phyloP scores from a whole-genome alignment of 2,329 filamentous ascomycete species.

The Aspergillus tubingensis region DNA sequence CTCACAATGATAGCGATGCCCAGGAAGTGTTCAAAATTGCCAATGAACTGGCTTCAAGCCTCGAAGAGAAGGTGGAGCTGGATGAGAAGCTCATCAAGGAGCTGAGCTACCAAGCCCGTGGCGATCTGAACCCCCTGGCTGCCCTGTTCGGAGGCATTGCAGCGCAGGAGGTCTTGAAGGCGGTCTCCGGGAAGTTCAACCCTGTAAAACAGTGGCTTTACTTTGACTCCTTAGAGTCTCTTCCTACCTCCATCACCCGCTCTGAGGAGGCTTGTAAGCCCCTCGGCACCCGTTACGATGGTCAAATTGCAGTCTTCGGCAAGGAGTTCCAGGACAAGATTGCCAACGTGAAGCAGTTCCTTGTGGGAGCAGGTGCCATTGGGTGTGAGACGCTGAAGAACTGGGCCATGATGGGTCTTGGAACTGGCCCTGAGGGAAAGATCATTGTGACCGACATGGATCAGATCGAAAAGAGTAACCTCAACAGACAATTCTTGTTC shows the following conservation, averaged over 20 bases:
- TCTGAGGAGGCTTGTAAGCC: constrained; percentile 89
- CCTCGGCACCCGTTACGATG: constrained; percentile 83
- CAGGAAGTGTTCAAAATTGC: constrained; percentile 73
- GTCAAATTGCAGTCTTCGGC: constrained; percentile 95
- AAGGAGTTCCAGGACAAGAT: constrained; percentile 93
- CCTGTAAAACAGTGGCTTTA: constrained; percentile 97
- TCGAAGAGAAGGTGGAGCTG: constrained; percentile 74
- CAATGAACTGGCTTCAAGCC: constrained; percentile 67
- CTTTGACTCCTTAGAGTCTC: constrained; percentile 95
- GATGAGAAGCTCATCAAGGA: constrained; percentile 92
- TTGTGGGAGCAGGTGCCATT: constrained; percentile 95
- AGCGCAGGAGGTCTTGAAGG: constrained; percentile 94
- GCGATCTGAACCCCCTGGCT: constrained; percentile 88
- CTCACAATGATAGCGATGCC: constrained; percentile 84
- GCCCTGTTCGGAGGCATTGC: constrained; percentile 93
- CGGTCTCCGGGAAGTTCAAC: constrained; percentile 95
- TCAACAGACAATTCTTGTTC: constrained; percentile 97
- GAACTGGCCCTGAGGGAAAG: constrained; percentile 81
- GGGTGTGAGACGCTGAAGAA: constrained; percentile 99
- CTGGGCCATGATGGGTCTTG: constrained; percentile 98
- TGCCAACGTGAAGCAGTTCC: constrained; percentile 84
- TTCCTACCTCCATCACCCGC: constrained; percentile 72
- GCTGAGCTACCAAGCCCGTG: constrained; percentile 88
- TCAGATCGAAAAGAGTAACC: constrained; percentile 97
- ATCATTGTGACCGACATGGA: constrained; percentile 97